Conservation (phyloP, 306 rosid species). For the Myrica gale region DNA sequence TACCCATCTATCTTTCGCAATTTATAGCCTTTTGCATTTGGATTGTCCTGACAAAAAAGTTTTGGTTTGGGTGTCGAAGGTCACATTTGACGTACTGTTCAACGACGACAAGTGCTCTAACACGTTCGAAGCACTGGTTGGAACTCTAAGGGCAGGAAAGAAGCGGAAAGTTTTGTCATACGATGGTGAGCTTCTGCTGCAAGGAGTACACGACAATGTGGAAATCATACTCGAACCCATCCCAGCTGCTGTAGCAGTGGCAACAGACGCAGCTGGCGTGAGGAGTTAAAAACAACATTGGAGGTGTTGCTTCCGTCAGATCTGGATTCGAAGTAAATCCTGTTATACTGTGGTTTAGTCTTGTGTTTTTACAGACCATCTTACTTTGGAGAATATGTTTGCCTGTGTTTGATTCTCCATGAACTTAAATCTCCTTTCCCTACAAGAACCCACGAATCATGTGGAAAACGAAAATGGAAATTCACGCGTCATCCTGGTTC, state of each 20-base stretch:
- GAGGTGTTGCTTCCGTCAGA: neutral
- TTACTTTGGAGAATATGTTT: neutral
- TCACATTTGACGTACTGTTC: conserved; percentile 82
- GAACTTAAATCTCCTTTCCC: too few species aligned
- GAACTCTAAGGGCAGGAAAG: conserved; percentile 90
- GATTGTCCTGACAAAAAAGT: conserved; percentile 9
- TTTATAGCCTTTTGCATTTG: neutral
- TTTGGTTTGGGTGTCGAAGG: conserved; percentile 43
- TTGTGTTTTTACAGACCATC: neutral
- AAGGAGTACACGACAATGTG: conserved; percentile 94
- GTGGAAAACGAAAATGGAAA: neutral
- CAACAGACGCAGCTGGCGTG: conserved; percentile 32
- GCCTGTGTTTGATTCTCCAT: neutral
- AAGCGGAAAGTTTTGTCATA: conserved; percentile 62
- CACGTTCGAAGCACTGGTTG: conserved; percentile 88
- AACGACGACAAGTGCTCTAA: conserved; percentile 85
- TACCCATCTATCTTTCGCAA: too few species aligned
- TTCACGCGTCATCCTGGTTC: neutral
- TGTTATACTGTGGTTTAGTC: neutral
- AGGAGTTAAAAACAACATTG: conserved; percentile 16
- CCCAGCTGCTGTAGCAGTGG: conserved; percentile 29
- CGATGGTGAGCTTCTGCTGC: conserved; percentile 85
- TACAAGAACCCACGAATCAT: neutral
- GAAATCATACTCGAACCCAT: conserved; percentile 71
- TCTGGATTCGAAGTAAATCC: neutral